Conservation (phyloP, 2,329 filamentous ascomycete species). For the Fusarium siculi region DNA sequence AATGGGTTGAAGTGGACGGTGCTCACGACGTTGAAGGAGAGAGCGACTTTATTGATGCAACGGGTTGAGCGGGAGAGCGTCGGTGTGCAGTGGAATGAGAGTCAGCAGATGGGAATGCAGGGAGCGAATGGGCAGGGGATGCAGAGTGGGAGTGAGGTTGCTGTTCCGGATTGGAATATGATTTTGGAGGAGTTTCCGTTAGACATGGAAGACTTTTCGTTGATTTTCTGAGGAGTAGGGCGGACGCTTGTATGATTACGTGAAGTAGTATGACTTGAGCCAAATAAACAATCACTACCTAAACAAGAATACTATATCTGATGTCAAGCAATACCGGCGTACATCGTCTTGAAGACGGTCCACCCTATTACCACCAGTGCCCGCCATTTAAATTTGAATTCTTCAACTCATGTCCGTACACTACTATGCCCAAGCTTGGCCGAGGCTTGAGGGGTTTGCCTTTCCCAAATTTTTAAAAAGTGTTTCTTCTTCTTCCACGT, state of each 20-base stretch:
- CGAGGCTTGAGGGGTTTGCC: rapidly evolving
- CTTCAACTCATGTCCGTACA: no score
- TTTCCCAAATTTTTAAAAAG: background rate
- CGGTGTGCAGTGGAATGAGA: background rate
- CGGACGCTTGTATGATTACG: background rate
- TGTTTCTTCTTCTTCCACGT: background rate
- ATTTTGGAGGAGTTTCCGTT: conserved; percentile 46
- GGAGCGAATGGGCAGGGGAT: background rate
- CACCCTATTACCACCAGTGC: background rate
- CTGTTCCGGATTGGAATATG: conserved; percentile 44
- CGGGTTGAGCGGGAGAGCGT: background rate
- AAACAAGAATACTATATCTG: no score
- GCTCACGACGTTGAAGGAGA: conserved; percentile 45
- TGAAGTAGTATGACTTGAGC: background rate
- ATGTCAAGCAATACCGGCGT: rapidly evolving
- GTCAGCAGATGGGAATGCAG: background rate
- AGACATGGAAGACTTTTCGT: conserved; percentile 38
- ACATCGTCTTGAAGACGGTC: background rate
- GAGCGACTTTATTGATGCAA: conserved; percentile 42
- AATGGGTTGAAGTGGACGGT: conserved; percentile 47
- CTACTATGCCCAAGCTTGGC: rapidly evolving
- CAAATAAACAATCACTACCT: background rate
- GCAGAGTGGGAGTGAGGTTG: conserved; percentile 12
- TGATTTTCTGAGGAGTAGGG: conserved; percentile 16
- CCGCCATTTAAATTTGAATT: background rate